Evolutionary conservation across 2,329 filamentous ascomycete species (phyloP), one percentile per base, ranked within the genome.

Genomic region (Penicillium sp.): DNA sequence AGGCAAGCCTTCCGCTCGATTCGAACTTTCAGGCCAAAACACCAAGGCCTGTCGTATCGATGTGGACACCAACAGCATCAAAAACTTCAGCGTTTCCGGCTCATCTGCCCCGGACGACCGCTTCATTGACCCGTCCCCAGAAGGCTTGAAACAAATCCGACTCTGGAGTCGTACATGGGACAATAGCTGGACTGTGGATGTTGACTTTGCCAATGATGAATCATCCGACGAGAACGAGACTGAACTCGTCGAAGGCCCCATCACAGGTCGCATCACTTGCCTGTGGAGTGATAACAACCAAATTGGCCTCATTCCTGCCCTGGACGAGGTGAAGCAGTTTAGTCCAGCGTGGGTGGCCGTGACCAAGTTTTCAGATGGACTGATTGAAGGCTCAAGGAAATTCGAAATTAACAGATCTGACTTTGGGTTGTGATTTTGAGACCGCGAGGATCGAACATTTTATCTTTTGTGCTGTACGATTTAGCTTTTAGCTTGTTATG

Each of bases 271-370:
- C 32, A 85, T 92, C 1, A 81, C 87, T 14, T 97, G 94, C 73
- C 78, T 89, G 31, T 97, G 92, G 92, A 91, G 88, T 65, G 94
- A 99, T 75, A 86, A 84, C 42, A 97, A 97, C 66, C 75, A 77
- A 34, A 72, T 75, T 2, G 87, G 84, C 3, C 80, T 81, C 1
- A 92, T 97, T 45, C 92, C 93, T 0, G 92, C 92, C 1, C 82
- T 93, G 48, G 88, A 94, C 63, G 92, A 97, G 74, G 79, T 90
- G 45, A 77, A 83, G 62, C 82, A 86, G 69, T 97, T 86, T 73
- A 81, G 86, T 62, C 94, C 94, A 0, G 77, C 79, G 4, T 99
- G 94, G 94, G 85, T 86, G 6, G 86, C 87, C 9, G 79, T 92
- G 27, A 86, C 86, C 4, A 97, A 96, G 75, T 75, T 84, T 58